phyloP scores from a whole-genome alignment of 768 basidiomycete genomes.

The Suillus fuscotomentosus region DNA sequence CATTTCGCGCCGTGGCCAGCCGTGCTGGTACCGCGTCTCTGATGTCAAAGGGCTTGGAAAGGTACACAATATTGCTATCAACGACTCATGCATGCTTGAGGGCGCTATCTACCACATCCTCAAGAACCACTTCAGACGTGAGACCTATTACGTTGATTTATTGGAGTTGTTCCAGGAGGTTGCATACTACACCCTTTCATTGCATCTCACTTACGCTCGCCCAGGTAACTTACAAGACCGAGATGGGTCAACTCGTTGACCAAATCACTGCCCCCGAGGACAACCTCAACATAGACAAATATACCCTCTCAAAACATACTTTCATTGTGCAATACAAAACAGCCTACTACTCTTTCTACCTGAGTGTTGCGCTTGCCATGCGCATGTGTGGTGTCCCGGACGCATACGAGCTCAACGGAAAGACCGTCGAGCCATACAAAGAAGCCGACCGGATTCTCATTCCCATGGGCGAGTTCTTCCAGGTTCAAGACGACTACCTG shows the following conservation, averaged over 20 bases:
- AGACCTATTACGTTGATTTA: slow-evolving; percentile 84
- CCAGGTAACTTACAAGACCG: slow-evolving; percentile 80
- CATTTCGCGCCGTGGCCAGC: slow-evolving; percentile 90
- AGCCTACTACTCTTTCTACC: slow-evolving; percentile 97
- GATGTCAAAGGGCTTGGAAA: slow-evolving; percentile 35
- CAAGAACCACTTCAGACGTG: slow-evolving; percentile 79
- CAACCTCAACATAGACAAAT: slow-evolving; percentile 79
- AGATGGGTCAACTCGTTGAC: slow-evolving; percentile 95
- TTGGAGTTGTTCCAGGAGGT: slow-evolving; percentile 91
- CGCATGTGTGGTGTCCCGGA: slow-evolving; percentile 66
- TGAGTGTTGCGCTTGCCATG: slow-evolving; percentile 95
- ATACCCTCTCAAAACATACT: slow-evolving; percentile 82
- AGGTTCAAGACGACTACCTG: slow-evolving; percentile 96
- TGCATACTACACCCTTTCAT: slow-evolving; percentile 16
- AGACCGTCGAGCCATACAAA: slow-evolving; percentile 60
- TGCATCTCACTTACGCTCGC: not conserved
- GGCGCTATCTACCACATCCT: slow-evolving; percentile 89
- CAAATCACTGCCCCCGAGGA: slow-evolving; percentile 94
- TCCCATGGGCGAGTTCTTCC: slow-evolving; percentile 97
- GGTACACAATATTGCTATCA: slow-evolving; percentile 73
- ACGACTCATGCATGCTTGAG: slow-evolving; percentile 96
- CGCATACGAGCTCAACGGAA: slow-evolving; percentile 39
- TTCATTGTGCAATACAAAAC: slow-evolving; percentile 98
- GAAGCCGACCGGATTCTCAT: slow-evolving; percentile 79
- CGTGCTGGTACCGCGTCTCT: slow-evolving; percentile 86